Evolutionary conservation across 2,329 filamentous ascomycete genomes (phyloP), one percentile per base, ranked within the genome.

Genomic region (Beauveria sp.): DNA sequence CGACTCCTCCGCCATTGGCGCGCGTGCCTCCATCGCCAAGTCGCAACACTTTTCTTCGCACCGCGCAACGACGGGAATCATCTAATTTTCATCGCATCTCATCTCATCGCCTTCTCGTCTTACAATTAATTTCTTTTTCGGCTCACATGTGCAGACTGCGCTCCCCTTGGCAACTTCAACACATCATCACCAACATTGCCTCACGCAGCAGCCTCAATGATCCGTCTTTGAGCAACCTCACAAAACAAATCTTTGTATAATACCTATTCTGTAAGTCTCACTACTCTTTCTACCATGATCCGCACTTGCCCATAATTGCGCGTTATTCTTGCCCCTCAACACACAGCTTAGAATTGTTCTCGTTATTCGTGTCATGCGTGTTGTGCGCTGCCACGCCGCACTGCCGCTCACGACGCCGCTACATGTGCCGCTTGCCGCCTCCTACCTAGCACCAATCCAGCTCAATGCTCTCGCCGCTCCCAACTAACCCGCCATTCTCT

Each of bases 1-100:
- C 57, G 57, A 53, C 40, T 46, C n/a, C n/a, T 30, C 52, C 57
- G 56, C 52, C 57, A 59, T 59, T 59, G 57, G 49, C 49, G 57
- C 57, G 57, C 54, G 24, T 20, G 43, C 49, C 49, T 45, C 30
- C 34, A 50, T 52, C 46, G 26, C 56, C 22, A 59, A 59, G 22
- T 18, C 24, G 26, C 47, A 26, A 51, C 12, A 38, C 57, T 43
- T 24, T 42, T 40, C 14, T 18, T 34, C 49, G 43, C 43, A n/a
- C 20, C 20, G 42, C 40, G 16, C 42, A 34, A 10, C 26, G 40
- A 10, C 16, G 24, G 20, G n/a, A 18, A 45, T 28, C 20, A 20
- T 24, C 14, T 30, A 40, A 30, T 46, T 20, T 5, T 34, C 34
- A 14, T 38, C 34, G 5, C 34, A 14, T n/a, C 18, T 30, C 20